Evolutionary conservation across 345 rosid species (phyloP).

Genomic region (Bretschneidera sinensis): DNA sequence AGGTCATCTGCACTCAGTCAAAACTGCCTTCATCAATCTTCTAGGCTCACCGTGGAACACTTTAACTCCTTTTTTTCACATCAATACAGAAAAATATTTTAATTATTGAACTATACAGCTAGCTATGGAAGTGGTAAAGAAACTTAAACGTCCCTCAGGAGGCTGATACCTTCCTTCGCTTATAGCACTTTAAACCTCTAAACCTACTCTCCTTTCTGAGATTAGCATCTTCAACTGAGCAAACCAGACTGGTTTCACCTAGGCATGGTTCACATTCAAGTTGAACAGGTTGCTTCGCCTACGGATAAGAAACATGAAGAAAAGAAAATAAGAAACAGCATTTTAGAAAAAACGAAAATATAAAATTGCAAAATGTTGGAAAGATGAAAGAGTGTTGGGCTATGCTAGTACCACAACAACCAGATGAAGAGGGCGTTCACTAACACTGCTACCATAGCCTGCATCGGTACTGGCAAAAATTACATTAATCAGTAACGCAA

Average conservation of each 20-base stretch:
- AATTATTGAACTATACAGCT: too few relatives aligned
- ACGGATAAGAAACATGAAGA: not conserved
- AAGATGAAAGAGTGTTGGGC: not conserved
- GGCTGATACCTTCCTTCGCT: conserved; percentile 13
- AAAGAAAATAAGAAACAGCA: not conserved
- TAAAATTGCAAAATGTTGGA: not conserved
- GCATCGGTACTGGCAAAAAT: too few relatives aligned
- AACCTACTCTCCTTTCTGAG: not conserved
- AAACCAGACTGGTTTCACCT: not conserved
- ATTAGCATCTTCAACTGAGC: not conserved
- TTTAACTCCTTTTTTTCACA: not conserved
- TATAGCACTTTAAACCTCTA: conserved; percentile 12
- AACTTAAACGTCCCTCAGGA: too few relatives aligned
- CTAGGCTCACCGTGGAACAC: not conserved
- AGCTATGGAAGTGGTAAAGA: too few relatives aligned
- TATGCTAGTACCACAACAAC: too few relatives aligned
- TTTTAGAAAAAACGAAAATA: not conserved
- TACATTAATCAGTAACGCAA: too few relatives aligned
- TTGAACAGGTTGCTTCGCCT: not conserved
- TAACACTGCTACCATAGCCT: too few relatives aligned
- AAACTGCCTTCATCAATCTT: not conserved
- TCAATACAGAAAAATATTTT: not conserved
- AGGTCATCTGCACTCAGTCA: too few relatives aligned
- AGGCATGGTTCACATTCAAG: not conserved
- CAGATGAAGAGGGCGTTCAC: too few relatives aligned